Conservation (phyloP, 805 yeast genomes). For the Lipomyces spencermartinsiae region DNA sequence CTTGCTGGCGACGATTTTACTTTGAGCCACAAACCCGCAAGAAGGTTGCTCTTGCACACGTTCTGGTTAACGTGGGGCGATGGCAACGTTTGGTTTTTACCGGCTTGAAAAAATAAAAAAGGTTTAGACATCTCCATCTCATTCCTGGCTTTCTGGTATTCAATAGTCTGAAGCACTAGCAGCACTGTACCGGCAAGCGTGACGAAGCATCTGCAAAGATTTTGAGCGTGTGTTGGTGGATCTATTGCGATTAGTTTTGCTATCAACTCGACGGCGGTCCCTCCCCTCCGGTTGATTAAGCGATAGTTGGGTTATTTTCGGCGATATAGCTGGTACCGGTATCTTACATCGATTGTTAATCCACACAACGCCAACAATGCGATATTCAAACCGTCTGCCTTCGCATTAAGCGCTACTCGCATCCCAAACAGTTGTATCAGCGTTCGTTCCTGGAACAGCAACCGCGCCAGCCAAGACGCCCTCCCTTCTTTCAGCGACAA, state of each 20-base stretch:
- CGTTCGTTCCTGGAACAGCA: not conserved
- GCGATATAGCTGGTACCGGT: not conserved
- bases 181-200: not conserved
- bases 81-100: not conserved
- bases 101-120: not conserved
- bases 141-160: not conserved
- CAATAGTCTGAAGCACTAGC: not conserved
- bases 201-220: not conserved
- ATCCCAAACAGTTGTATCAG: not conserved
- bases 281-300: not conserved
- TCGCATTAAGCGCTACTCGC: not conserved
- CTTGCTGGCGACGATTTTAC: no score
- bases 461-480: no score
- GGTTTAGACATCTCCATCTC: not conserved
- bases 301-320: not conserved
- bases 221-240: not conserved
- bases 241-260: not conserved
- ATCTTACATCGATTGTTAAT: not conserved
- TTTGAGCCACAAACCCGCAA: no score
- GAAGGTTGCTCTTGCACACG: not conserved
- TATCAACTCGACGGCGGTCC: no score
- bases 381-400: not conserved
- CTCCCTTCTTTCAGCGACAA: not conserved
- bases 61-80: not conserved
- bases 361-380: not conserved